Percentiles rank a stretch among this genome's conserved stretches.
These are phyloP conservation scores for Lycium ferocissimum DNA, from an alignment of 257 asterid genomes.

Conservation along the genomic window DNA sequence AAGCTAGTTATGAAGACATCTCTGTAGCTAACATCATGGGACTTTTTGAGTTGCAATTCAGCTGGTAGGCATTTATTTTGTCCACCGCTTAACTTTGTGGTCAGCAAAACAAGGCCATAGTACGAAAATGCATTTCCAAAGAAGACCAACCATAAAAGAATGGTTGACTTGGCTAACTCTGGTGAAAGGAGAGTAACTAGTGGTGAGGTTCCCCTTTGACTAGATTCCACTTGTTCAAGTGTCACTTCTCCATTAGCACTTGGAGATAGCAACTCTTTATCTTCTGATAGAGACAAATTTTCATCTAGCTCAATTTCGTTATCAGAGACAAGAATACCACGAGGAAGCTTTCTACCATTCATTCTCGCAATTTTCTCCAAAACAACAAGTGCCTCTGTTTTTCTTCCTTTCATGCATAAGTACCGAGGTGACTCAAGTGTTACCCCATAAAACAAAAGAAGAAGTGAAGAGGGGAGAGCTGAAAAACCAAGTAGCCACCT, in stretches of 20 bases:
- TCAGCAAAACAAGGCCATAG: slow-evolving; percentile 80
- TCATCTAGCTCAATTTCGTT: slow-evolving; percentile 28
- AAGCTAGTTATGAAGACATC: slow-evolving; percentile 76
- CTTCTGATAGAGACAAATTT: slow-evolving; percentile 48
- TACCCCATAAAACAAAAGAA: slow-evolving; percentile 37
- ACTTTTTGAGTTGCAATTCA: slow-evolving; percentile 41
- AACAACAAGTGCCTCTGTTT: slow-evolving; percentile 36
- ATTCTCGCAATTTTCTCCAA: slow-evolving; percentile 39
- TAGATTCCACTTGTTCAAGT: slow-evolving; percentile 37
- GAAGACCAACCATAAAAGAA: slow-evolving; percentile 72
- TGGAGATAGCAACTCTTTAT: slow-evolving; percentile 52
- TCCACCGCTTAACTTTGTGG: slow-evolving; percentile 68
- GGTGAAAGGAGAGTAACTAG: slow-evolving; percentile 65
- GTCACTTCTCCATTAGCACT: slow-evolving; percentile 30
- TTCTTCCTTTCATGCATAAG: slow-evolving; percentile 43
- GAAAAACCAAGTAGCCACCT: slow-evolving; percentile 53
- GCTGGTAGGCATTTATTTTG: slow-evolving; percentile 46
- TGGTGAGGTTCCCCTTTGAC: slow-evolving; percentile 47
- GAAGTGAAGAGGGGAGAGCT: slow-evolving; percentile 41
- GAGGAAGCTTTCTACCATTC: slow-evolving; percentile 44
- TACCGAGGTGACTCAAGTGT: slow-evolving; percentile 50
- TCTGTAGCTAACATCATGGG: slow-evolving; percentile 52
- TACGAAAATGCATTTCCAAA: slow-evolving; percentile 79
- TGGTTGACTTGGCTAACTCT: slow-evolving; percentile 64
- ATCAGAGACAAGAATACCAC: slow-evolving; percentile 42